Base-by-base conservation (phyloP, 2,329 filamentous ascomycete species). In the Epichloe gansuensis region DNA sequence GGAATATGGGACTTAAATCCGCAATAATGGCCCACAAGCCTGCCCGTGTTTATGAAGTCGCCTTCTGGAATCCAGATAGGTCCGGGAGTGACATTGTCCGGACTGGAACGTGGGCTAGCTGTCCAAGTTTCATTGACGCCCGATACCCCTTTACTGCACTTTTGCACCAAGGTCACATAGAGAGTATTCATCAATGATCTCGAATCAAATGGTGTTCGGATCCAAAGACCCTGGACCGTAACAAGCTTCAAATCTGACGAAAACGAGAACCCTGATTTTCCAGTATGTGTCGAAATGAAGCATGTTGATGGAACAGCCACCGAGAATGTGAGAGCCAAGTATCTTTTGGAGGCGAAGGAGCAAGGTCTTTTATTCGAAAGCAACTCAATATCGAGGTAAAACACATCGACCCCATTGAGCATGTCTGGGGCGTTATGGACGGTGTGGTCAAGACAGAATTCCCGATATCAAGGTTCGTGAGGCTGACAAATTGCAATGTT, bases 1-100 rank as follows among this genome's bases (percentile, higher is more conserved):
- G 86, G 50, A 95, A 95, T 64, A 88, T 95, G 84, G 89, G 88
- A 1, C 73, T 95, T 53, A 95, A 95, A 72, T 81, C 87, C 45
- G 81, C 82, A 52, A 87, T 95, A 63, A 95, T 95, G 89, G 85
- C 83, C 21, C 77, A 91, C 63, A 81, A 90, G 57, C 91, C 91
- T 6, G 90, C 90, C 1, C 88, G 88, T 62, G 88, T 96, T 28
- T 95, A 80, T 60, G 83, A 88, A 63, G 81, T 85, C 28, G 83
- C 83, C 2, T 87, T 88, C 59, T 88, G 84, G 84, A 83, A 87
- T 56, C 82, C 82, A 0, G 71, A 72, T 1, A 65, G 67, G 35
- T 79, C 75, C 44, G 73, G 73, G 37, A 68, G 72, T 44, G 78
- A 81, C 35, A 86, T 87, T 56, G 71, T 75, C 35, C 74, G 83